Conservation (phyloP, 2,329 filamentous ascomycete species). For the Fusarium nelsonii region DNA sequence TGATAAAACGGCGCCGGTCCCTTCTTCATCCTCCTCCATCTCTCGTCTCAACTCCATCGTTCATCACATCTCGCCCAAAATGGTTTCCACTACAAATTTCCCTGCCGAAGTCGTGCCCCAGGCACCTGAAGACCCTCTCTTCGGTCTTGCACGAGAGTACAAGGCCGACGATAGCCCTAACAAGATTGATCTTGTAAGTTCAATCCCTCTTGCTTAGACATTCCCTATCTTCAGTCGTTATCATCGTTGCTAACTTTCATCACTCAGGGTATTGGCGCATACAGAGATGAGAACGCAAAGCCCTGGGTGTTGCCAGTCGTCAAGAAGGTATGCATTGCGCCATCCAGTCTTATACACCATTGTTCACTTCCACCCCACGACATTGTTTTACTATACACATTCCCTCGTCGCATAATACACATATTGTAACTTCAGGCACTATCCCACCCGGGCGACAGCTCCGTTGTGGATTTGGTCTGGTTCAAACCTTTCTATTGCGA, state of each 20-base stretch:
- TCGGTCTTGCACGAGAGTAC: conserved; percentile 91
- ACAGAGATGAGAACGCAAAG: conserved; percentile 94
- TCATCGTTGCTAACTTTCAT: conserved; percentile 22
- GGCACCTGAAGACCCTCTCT: conserved; percentile 94
- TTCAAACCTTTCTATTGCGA: conserved; percentile 27
- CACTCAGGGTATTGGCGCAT: conserved; percentile 82
- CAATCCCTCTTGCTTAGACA: neutral
- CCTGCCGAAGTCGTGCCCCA: conserved; percentile 82
- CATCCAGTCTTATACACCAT: conserved; percentile 6
- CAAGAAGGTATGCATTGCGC: conserved; percentile 77
- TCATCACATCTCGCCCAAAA: conserved; percentile 76
- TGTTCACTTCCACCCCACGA: conserved; percentile 17
- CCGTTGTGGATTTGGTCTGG: conserved; percentile 27
- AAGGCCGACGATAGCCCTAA: conserved; percentile 79
- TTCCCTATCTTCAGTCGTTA: neutral
- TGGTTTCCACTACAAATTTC: conserved; percentile 68
- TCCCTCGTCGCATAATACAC: conserved; percentile 26
- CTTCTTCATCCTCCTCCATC: conserved; percentile 61
- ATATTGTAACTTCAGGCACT: conserved; percentile 5
- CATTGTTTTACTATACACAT: conserved; percentile 9
- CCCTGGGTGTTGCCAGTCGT: conserved; percentile 97
- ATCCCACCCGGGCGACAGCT: conserved; percentile 3
- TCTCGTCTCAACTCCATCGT: conserved; percentile 71
- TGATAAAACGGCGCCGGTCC: conserved; percentile 48
- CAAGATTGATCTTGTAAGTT: conserved; percentile 90